Evolutionary conservation across 106 monocot species (phyloP).

Genomic region (Dendrobium huoshanense): DNA sequence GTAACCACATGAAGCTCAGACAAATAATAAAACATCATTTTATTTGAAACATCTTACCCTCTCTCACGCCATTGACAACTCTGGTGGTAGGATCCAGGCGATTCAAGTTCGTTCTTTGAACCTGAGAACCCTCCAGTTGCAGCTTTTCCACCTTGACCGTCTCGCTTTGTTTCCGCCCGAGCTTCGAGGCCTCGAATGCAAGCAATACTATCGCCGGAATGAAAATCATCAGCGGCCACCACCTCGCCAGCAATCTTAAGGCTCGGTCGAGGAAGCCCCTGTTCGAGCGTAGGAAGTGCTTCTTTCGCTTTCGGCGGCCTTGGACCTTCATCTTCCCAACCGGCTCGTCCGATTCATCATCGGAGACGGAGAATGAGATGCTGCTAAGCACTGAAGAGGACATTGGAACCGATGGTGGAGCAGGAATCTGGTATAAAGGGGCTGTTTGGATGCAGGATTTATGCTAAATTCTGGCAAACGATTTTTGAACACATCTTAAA

Average conservation of each 20-base stretch:
- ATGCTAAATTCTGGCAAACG: too few relatives aligned
- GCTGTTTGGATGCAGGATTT: neutral
- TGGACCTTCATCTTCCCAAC: slow-evolving; percentile 26
- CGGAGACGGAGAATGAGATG: slow-evolving; percentile 68
- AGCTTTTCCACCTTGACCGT: neutral
- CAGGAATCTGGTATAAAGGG: neutral
- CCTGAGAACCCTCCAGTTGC: neutral
- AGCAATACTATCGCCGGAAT: slow-evolving; percentile 42
- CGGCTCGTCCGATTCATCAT: slow-evolving; percentile 56
- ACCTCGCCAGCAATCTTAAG: slow-evolving; percentile 31
- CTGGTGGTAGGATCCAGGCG: slow-evolving; percentile 53
- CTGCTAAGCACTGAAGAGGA: slow-evolving; percentile 26
- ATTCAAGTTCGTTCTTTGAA: slow-evolving; percentile 36
- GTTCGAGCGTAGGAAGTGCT: slow-evolving; percentile 5
- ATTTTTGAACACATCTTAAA: too few relatives aligned
- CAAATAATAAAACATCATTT: neutral
- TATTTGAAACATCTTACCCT: slow-evolving; percentile 40
- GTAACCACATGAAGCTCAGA: neutral
- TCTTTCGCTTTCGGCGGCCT: slow-evolving; percentile 43
- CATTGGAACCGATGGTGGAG: neutral
- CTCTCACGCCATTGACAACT: slow-evolving; percentile 38
- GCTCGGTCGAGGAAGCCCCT: slow-evolving; percentile 7
- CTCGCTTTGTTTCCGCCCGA: slow-evolving; percentile 11
- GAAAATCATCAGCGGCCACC: slow-evolving; percentile 64
- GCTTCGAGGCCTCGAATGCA: slow-evolving; percentile 31